Evolutionary conservation across 2,329 filamentous ascomycete genomes (phyloP), one percentile per base, ranked within the genome.

Genomic region (Sarocladium brachiariae): DNA sequence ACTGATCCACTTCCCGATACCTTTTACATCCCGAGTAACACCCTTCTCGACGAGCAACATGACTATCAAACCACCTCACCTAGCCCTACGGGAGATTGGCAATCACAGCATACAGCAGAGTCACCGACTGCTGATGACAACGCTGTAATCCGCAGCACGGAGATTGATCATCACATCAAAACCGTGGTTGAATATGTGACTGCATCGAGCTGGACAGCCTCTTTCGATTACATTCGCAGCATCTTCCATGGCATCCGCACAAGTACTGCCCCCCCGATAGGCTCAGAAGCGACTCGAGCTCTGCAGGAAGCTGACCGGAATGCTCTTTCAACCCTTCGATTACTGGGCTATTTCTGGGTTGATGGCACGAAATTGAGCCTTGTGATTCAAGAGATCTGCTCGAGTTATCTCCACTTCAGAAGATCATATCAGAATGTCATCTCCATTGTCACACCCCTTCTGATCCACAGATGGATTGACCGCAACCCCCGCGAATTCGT

Each of bases 391-490:
- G 83, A 87, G 64, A 70, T 86, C 33, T 83, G 80, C 61, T 81
- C 80, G 19, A 81, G 76, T 59, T 86, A 85, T 61, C 70, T 86
- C 41, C 82, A 86, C 61, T 78, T 86, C 54, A 76, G 80, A 54
- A 83, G 79, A 57, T 64, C 75, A 1, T 82, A 80, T 58, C 83
- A 87, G 57, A 82, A 81, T 56, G 76, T 80, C 2, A 71, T 86
- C 30, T 81, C 82, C 38, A 70, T 82, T 34, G 73, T 83, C 13
- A 68, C 79, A n/a, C 82, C 83, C 5, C 64, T 84, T 48, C 66
- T 86, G 49, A 81, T 87, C 51, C 76, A 74, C 27, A 71, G 80
- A 55, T 87, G 83, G 83, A 73, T 86, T 31, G 80, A 85, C 57
- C 75, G 80, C 9, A 80, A 77, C 56, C 83, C 83, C 1, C 65